These are phyloP conservation scores for Knoxdaviesia capensis DNA, from an alignment of 2,329 filamentous ascomycete genomes.

Conservation along the genomic window DNA sequence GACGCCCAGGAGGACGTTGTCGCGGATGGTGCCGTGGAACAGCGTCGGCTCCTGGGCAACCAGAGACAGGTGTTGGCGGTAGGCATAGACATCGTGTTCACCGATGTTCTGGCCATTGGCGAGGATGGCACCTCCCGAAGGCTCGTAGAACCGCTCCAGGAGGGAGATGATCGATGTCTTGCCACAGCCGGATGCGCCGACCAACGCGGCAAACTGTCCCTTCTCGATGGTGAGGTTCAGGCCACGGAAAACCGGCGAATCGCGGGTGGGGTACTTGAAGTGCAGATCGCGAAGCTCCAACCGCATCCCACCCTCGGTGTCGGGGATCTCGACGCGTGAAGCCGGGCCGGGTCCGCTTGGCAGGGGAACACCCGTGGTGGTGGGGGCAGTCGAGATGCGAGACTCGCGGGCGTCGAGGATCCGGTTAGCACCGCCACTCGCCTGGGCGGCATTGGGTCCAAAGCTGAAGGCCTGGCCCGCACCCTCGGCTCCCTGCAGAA, in stretches of 20 bases:
- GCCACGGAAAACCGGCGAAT: constrained; percentile 34
- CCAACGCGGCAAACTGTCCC: constrained; percentile 4
- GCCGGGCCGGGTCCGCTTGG: constrained; percentile 9
- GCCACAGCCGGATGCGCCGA: constrained; percentile 6
- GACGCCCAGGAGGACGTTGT: constrained; percentile 20
- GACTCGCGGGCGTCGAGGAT: constrained; percentile 31
- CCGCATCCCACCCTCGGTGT: constrained; percentile 27
- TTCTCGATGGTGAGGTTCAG: constrained; percentile 28
- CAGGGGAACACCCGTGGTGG: constrained; percentile 11
- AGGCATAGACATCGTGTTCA: constrained; percentile 24
- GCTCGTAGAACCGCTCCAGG: constrained; percentile 9
- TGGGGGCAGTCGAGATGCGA: constrained; percentile 6
- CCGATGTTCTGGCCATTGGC: constrained; percentile 22
- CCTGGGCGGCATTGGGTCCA: constrained; percentile 41
- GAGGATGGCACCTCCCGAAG: constrained; percentile 23
- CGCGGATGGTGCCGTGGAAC: constrained; percentile 29
- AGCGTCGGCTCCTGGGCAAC: constrained; percentile 59
- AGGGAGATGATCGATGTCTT: constrained; percentile 12
- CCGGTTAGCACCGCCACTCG: constrained; percentile 34
- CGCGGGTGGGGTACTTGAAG: constrained; percentile 40
- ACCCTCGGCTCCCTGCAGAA: constrained; percentile 46
- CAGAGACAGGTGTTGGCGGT: constrained; percentile 38
- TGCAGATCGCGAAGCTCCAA: constrained; percentile 35
- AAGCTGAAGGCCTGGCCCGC: constrained; percentile 49
- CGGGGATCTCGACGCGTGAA: constrained; percentile 13